Evolutionary conservation across 1,284 basidiomycete species (phyloP).

Genomic region (Boletus sp.): DNA sequence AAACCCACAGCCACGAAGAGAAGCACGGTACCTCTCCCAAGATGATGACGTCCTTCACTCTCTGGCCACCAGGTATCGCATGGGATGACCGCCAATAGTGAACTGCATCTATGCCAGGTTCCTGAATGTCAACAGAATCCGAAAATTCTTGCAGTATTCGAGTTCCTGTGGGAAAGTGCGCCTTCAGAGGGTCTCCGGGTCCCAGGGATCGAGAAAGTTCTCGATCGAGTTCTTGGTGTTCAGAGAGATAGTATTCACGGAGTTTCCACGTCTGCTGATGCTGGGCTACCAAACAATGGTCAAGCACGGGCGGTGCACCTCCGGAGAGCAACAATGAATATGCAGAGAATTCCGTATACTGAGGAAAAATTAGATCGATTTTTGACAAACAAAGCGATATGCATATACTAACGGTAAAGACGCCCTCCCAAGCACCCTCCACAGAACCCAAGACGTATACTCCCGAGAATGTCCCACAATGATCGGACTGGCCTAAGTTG

Average conservation of each 20-base stretch:
- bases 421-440: constrained; percentile 74
- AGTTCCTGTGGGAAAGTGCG: constrained; percentile 25
- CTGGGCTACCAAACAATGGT: constrained; percentile 57
- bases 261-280: constrained; percentile 79
- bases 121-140: constrained; percentile 20
- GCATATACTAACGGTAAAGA: constrained; percentile 57
- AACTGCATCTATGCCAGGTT: constrained; percentile 30
- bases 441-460: constrained; percentile 62
- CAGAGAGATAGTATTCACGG: constrained; percentile 62
- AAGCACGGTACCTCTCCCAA: constrained; percentile 57
- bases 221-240: constrained; percentile 19
- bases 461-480: constrained; percentile 36
- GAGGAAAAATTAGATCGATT: background rate
- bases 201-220: constrained; percentile 19
- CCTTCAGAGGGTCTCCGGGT: constrained; percentile 37
- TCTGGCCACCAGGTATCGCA: background rate
- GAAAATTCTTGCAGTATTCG: constrained; percentile 20
- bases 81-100: constrained; percentile 40
- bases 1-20: background rate
- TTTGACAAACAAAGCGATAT: background rate
- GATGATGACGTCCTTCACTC: constrained; percentile 56
- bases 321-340: constrained; percentile 66
- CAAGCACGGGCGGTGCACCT: constrained; percentile 53
- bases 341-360: constrained; percentile 74
- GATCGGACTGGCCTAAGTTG: constrained; percentile 37